Evolutionary conservation across 2,329 filamentous ascomycete genomes (phyloP).

Genomic region (Arthroderma sp.): DNA sequence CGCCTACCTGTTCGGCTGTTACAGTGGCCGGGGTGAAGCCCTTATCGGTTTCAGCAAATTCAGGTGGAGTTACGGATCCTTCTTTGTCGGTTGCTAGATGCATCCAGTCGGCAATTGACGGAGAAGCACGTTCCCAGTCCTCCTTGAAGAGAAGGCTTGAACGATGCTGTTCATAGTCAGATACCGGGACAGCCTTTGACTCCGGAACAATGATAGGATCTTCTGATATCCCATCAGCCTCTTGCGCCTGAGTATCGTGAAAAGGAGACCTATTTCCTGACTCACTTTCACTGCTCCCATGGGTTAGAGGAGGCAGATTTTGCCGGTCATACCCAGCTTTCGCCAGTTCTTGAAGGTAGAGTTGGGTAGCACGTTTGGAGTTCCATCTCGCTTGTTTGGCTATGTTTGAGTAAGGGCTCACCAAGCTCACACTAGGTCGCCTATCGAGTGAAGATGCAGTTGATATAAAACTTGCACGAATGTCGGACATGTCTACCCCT

Average conservation of each 20-base stretch:
- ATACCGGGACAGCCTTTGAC: slow-evolving; percentile 13
- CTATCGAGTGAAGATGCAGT: not conserved
- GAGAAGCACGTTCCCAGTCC: slow-evolving; percentile 37
- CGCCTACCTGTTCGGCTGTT: slow-evolving; percentile 10
- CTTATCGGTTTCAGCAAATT: slow-evolving; percentile 23
- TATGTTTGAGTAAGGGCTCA: slow-evolving; percentile 35
- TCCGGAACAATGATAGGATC: slow-evolving; percentile 22
- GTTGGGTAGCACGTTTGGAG: slow-evolving; percentile 40
- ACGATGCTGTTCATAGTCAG: slow-evolving; percentile 23
- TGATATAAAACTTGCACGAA: too few relatives aligned
- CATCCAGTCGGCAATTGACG: slow-evolving; percentile 38
- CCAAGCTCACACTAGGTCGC: slow-evolving; percentile 10
- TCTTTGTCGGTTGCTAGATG: slow-evolving; percentile 29
- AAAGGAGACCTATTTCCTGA: not conserved
- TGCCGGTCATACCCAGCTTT: slow-evolving; percentile 18
- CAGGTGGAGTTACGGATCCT: slow-evolving; percentile 13
- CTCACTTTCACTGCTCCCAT: slow-evolving; percentile 6
- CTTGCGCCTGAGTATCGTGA: slow-evolving; percentile 2
- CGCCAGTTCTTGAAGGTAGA: slow-evolving; percentile 40
- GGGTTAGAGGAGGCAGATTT: slow-evolving; percentile 8
- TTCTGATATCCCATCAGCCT: slow-evolving; percentile 20
- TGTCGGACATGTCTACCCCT: not conserved
- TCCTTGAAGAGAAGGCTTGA: slow-evolving; percentile 33
- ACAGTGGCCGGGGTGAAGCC: not conserved
- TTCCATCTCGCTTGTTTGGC: slow-evolving; percentile 42